These are phyloP conservation scores for Davidsoniella neocaledoniae DNA, from an alignment of 2,329 filamentous ascomycete species.

Conservation along the genomic window DNA sequence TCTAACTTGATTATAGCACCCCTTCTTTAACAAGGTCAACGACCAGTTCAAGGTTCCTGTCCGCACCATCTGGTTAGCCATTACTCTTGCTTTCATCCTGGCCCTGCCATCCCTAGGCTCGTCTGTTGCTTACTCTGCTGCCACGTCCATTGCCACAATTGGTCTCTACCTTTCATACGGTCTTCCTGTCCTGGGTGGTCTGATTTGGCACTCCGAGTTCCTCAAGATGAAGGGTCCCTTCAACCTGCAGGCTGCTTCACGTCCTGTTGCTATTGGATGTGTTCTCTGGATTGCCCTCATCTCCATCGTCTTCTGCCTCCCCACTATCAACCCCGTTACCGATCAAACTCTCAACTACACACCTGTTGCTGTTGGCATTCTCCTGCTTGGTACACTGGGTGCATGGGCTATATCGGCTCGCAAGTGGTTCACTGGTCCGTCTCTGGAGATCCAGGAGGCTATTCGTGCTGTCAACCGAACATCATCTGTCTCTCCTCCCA, in stretches of 20 bases:
- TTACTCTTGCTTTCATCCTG: constrained; percentile 35
- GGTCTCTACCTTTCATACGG: constrained; percentile 43
- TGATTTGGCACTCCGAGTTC: constrained; percentile 35
- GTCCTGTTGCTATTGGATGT: constrained; percentile 30
- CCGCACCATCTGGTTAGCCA: constrained; percentile 38
- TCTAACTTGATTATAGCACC: constrained; percentile 18
- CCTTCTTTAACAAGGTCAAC: constrained; percentile 38
- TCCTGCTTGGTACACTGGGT: constrained; percentile 28
- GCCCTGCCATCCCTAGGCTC: constrained; percentile 38
- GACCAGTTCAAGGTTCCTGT: constrained; percentile 30
- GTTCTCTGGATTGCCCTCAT: constrained; percentile 37
- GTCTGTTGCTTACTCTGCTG: constrained; percentile 37
- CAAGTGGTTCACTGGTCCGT: constrained; percentile 38
- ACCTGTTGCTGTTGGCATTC: constrained; percentile 40
- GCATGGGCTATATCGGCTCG: constrained; percentile 36
- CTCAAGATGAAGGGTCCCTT: constrained; percentile 36
- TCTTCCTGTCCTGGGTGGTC: constrained; percentile 36
- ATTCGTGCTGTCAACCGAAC: constrained; percentile 23
- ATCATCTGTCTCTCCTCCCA: not conserved
- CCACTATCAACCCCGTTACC: constrained; percentile 36
- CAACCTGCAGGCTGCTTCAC: constrained; percentile 29
- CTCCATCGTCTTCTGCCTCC: constrained; percentile 39
- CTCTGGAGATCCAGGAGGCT: constrained; percentile 33
- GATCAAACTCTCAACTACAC: constrained; percentile 43
- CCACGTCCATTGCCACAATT: constrained; percentile 41